Evolutionary conservation across 495 filamentous ascomycete genomes (phyloP), one percentile per base, ranked within the genome.

Genomic region (Pseudomonodictys pantanalensis): DNA sequence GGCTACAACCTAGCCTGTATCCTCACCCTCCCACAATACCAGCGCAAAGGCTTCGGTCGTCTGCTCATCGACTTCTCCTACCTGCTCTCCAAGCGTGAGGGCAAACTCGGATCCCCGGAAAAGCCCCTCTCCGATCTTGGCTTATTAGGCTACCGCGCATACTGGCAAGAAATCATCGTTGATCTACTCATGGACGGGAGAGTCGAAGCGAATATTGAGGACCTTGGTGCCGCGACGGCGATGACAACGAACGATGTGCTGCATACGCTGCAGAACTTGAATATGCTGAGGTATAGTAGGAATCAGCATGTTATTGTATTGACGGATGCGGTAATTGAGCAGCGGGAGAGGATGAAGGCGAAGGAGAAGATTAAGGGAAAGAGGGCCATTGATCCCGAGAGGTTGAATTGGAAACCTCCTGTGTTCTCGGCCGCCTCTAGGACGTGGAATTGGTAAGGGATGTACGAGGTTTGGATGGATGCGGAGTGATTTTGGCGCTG

Each of bases 1-100:
- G 90, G 88, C 20, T 98, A 97, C 77, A 98, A 98, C 73, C 84
- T 98, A 18, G 95, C 93, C 15, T 98, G 93, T 79, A 98, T 98
- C 72, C 77, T 97, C 58, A 97, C 95, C 0, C 79, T 98, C 0
- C 93, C 93, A 0, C 95, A 97, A 67, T 96, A 92, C 65, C 93
- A 98, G 68, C 83, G 93, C 15, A 92, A 92, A 55, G 93, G 93
- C 0, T 97, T 90, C 67, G 95, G 93, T 39, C 86, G 89, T 59
- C 79, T 97, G 3, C 80, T 98, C 35, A 98, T 98, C 71, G 90
- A 92, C 32, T 97, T 98, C 80, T 96, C 90, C 17, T 98, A 98
- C 77, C 92, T 97, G 72, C 86, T 98, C 3, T 92, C 89, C 69
- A 96, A 92, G 72, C 88, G 93, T 43, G 95, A 98, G 74, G 85